Evolutionary conservation across 495 filamentous ascomycete species (phyloP).

Genomic region (Aspergillus sclerotiicarbonarius): DNA sequence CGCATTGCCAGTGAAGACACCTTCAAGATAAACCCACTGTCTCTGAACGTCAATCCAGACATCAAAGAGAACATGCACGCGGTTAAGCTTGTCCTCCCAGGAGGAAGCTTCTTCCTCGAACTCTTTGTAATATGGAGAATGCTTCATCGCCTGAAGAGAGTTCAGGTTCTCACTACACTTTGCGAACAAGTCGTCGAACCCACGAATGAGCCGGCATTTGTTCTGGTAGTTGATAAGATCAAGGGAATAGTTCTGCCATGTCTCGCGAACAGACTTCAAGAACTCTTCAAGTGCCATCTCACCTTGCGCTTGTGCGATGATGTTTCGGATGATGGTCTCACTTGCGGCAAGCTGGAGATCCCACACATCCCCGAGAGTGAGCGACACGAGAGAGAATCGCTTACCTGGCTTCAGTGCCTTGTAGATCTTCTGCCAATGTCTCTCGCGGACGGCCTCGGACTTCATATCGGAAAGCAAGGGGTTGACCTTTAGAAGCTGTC

Average conservation of each 20-base stretch:
- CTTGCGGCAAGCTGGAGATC: conserved; percentile 85
- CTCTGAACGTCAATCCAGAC: conserved; percentile 99
- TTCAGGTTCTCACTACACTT: conserved; percentile 98
- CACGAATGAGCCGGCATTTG: conserved; percentile 93
- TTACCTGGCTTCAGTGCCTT: conserved; percentile 88
- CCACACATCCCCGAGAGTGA: conserved; percentile 97
- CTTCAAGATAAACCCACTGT: conserved; percentile 99
- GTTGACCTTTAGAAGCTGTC: conserved; percentile 85
- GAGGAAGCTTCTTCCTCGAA: conserved; percentile 95
- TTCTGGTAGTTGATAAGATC: conserved; percentile 97
- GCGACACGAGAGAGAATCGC: conserved; percentile 85
- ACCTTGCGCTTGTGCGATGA: conserved; percentile 93
- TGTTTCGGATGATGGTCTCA: conserved; percentile 82
- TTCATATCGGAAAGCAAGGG: conserved; percentile 85
- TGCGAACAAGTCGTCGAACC: conserved; percentile 97
- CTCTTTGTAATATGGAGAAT: conserved; percentile 98
- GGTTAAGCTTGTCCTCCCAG: conserved; percentile 98
- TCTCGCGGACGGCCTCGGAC: conserved; percentile 91
- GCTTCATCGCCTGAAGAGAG: conserved; percentile 96
- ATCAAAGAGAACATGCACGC: conserved; percentile 95
- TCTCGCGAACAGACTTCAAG: conserved; percentile 92
- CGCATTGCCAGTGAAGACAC: conserved; percentile 96
- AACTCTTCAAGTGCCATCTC: conserved; percentile 99
- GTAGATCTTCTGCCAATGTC: conserved; percentile 97
- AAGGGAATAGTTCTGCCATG: conserved; percentile 90